These are phyloP conservation scores for Pseudophaeomoniella oleicola DNA, from an alignment of 2,329 filamentous ascomycete species.

Conservation along the genomic window DNA sequence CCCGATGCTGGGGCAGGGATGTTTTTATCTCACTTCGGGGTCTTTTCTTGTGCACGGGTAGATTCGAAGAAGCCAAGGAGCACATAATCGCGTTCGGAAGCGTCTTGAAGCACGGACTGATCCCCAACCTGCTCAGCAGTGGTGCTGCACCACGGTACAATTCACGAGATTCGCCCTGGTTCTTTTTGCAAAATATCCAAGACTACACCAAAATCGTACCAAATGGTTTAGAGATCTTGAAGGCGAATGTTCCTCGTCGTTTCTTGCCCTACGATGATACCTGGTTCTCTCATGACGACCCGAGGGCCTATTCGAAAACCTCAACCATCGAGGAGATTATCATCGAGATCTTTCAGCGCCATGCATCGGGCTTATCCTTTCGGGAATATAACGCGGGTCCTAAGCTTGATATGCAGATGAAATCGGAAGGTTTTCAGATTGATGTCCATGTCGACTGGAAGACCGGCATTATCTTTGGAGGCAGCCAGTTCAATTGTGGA, in stretches of 20 bases:
- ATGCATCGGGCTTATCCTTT: conserved; percentile 82
- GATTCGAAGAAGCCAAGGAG: conserved; percentile 77
- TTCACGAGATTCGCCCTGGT: conserved; percentile 92
- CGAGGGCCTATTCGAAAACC: conserved; percentile 69
- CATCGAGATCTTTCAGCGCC: conserved; percentile 83
- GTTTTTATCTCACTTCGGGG: conserved; percentile 93
- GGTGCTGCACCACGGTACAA: conserved; percentile 86
- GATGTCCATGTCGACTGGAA: conserved; percentile 83
- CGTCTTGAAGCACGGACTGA: conserved; percentile 96
- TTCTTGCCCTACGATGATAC: conserved; percentile 94
- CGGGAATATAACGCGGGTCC: conserved; percentile 88
- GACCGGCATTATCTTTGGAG: conserved; percentile 82
- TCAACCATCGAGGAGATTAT: conserved; percentile 81
- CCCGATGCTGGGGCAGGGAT: conserved; percentile 91
- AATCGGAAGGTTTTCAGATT: conserved; percentile 78
- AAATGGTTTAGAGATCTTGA: conserved; percentile 56
- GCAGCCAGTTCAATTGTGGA: conserved; percentile 87
- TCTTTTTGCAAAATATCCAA: conserved; percentile 90
- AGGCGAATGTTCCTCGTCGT: conserved; percentile 63
- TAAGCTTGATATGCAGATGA: conserved; percentile 84
- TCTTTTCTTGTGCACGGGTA: conserved; percentile 77
- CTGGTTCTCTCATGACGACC: conserved; percentile 73
- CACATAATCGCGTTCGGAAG: conserved; percentile 92
- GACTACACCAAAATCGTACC: conserved; percentile 78
- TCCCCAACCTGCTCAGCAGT: conserved; percentile 81